Percentiles rank a stretch among this genome's conserved stretches.
These are phyloP conservation scores for Metschnikowia kunwiensis DNA, from an alignment of 805 yeast species.

Conservation along the genomic window DNA sequence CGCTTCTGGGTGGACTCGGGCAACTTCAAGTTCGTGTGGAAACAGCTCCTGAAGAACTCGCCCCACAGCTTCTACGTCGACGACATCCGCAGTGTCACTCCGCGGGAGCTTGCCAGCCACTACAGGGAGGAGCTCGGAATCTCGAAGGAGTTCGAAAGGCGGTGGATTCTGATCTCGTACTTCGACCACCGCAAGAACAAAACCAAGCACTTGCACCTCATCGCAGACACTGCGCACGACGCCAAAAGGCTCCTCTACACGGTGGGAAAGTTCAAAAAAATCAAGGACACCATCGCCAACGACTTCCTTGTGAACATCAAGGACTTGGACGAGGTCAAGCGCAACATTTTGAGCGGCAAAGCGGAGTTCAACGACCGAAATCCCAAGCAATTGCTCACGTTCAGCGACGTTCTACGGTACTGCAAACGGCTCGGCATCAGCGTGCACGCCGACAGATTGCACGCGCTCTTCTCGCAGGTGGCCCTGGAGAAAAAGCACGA, in stretches of 20 bases:
- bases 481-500: constrained; percentile 23
- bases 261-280: constrained; percentile 59
- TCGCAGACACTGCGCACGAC: constrained; percentile 64
- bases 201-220: constrained; percentile 74
- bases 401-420: constrained; percentile 65
- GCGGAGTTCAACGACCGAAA: constrained; percentile 18
- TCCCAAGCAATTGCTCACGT: constrained; percentile 41
- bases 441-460: constrained; percentile 53
- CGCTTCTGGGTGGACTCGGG: constrained; percentile 54
- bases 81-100: constrained; percentile 58
- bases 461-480: constrained; percentile 49
- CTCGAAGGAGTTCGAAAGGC: constrained; percentile 56
- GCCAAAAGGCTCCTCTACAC: constrained; percentile 53
- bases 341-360: constrained; percentile 25
- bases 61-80: constrained; percentile 46
- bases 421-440: constrained; percentile 70
- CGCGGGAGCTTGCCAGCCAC: constrained; percentile 71
- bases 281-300: constrained; percentile 56
- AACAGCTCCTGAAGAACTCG: constrained; percentile 17
- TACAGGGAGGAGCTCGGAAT: constrained; percentile 83
- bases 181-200: constrained; percentile 55
- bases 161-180: constrained; percentile 84
- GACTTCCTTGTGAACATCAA: constrained; percentile 45
- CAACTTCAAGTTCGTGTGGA: constrained; percentile 54
- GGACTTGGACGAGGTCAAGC: constrained; percentile 31